phyloP scores from a whole-genome alignment of 2,329 filamentous ascomycete genomes.

The Tolypocladium pustulatum region DNA sequence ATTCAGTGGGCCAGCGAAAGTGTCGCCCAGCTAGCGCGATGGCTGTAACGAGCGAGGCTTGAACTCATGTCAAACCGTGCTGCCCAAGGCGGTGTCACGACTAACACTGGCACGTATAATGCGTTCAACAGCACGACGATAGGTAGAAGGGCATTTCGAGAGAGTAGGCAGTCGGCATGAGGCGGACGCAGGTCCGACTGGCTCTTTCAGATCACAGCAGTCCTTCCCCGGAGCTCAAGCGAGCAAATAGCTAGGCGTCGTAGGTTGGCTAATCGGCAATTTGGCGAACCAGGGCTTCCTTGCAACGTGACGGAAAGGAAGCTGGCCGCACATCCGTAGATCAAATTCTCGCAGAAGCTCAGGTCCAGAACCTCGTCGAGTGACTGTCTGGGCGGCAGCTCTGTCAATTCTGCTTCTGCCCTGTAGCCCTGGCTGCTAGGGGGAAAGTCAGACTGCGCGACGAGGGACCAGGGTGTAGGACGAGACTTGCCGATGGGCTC shows the following conservation, averaged over 20 bases:
- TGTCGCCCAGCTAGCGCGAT: neutral
- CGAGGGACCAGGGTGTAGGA: neutral
- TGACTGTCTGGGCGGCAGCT: neutral
- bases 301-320: neutral
- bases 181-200: slow-evolving; percentile 2
- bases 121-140: neutral
- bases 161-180: neutral
- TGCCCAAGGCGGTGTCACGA: slow-evolving; percentile 2
- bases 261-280: neutral
- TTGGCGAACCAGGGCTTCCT: neutral
- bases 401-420: neutral
- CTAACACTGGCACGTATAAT: slow-evolving; percentile 1
- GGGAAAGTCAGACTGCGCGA: neutral
- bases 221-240: neutral
- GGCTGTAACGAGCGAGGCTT: slow-evolving; percentile 2
- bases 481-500: neutral
- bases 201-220: neutral
- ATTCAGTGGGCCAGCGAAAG: neutral
- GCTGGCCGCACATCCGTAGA: neutral
- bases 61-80: slow-evolving; percentile 1
- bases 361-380: neutral
- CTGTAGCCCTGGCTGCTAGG: neutral
- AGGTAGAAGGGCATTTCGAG: neutral
- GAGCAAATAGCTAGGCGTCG: neutral
- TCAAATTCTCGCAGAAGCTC: neutral